Conservation (phyloP, 306 rosid genomes). For the Leucaena leucocephala region DNA sequence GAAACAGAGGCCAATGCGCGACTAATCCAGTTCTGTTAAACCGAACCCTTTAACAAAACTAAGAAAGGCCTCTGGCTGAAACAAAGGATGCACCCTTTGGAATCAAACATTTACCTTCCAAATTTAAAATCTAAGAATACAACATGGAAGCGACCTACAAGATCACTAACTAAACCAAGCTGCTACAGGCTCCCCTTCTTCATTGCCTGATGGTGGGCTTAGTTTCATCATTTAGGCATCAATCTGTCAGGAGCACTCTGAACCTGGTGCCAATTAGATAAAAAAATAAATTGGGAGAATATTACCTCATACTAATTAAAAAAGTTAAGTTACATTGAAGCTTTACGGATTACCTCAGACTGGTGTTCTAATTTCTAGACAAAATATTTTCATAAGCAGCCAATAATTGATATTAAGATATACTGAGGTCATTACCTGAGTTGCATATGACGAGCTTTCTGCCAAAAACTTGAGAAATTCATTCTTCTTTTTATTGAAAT, state of each 20-base stretch:
- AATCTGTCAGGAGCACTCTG: slow-evolving; percentile 43
- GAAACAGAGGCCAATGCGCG: slow-evolving; percentile 22
- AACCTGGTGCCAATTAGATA: slow-evolving; percentile 51
- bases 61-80: slow-evolving; percentile 2
- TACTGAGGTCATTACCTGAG: slow-evolving; percentile 59
- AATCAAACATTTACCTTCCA: slow-evolving; percentile 9
- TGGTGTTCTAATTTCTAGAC: slow-evolving; percentile 21
- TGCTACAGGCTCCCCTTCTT: slow-evolving; percentile 31
- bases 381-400: slow-evolving; percentile 19
- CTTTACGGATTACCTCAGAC: slow-evolving; percentile 16
- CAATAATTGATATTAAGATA: background rate
- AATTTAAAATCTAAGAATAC: slow-evolving; percentile 22
- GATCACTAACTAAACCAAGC: slow-evolving; percentile 24
- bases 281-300: slow-evolving; percentile 6
- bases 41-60: slow-evolving; percentile 23
- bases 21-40: slow-evolving; percentile 33
- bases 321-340: slow-evolving; percentile 12
- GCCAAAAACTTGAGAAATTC: slow-evolving; percentile 76
- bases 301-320: too few species aligned
- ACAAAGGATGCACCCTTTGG: background rate
- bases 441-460: slow-evolving; percentile 65
- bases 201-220: slow-evolving; percentile 27
- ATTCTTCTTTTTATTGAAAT: slow-evolving; percentile 62
- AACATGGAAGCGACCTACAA: slow-evolving; percentile 29
- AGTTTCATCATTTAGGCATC: slow-evolving; percentile 41